phyloP scores from a whole-genome alignment of 192 early-diverging fungal species.

The Funneliformis mosseae region DNA sequence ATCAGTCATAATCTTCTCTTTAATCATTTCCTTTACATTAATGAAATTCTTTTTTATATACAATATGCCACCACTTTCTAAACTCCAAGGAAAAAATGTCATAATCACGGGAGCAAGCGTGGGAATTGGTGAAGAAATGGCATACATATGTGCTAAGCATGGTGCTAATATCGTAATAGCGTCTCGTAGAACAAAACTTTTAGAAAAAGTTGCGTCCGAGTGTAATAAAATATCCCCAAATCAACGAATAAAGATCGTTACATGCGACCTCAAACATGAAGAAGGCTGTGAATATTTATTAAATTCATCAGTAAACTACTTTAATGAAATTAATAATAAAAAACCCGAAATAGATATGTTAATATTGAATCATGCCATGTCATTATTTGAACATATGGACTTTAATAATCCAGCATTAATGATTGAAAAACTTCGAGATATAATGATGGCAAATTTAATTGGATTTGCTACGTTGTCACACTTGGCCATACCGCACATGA shows the following conservation, averaged over 20 bases:
- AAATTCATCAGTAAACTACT: background rate
- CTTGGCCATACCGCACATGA: slow-evolving; percentile 1
- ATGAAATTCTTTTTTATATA: background rate
- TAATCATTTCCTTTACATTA: background rate
- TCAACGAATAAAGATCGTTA: background rate
- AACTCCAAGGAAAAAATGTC: slow-evolving; percentile 12
- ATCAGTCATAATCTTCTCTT: background rate
- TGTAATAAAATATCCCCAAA: background rate
- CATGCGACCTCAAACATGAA: slow-evolving; percentile 9
- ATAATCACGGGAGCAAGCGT: slow-evolving; percentile 12
- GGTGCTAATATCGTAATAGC: slow-evolving; percentile 5
- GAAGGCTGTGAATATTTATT: background rate
- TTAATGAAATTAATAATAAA: background rate
- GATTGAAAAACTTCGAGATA: background rate
- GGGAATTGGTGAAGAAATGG: slow-evolving; percentile 13
- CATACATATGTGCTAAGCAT: slow-evolving; percentile 6
- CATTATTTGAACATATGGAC: background rate
- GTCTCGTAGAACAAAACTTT: background rate
- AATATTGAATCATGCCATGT: slow-evolving; percentile 10
- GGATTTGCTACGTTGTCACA: slow-evolving; percentile 10
- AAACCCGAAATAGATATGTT: slow-evolving; percentile 15
- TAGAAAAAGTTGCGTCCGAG: slow-evolving; percentile 3
- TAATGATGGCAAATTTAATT: slow-evolving; percentile 2
- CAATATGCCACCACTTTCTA: background rate
- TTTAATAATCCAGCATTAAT: background rate